Base-by-base conservation (phyloP, 139 green algal species). In the Asterochloris erici region DNA sequence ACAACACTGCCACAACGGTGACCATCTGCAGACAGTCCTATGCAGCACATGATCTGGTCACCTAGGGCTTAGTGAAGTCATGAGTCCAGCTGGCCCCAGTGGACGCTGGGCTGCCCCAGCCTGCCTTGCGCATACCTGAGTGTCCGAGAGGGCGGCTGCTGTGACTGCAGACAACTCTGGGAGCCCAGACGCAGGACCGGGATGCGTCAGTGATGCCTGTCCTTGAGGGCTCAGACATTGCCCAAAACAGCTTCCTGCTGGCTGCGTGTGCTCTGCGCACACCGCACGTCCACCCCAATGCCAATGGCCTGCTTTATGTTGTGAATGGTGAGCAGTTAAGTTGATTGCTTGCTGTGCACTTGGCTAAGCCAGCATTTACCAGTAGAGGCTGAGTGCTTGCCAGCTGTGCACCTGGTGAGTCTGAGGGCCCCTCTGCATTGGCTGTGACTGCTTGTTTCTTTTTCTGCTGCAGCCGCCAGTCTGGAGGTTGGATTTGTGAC, bases 401-500 rank as follows among this genome's bases (percentile, higher is more conserved):
- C 15, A n/a, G 13, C n/a, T 77, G 0, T 19, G 38, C 1, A 60
- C 26, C 11, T 63, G 12, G 9, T 64, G 27, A n/a, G 13, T 78
- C 28, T 60, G 17, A 78, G 73, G 17, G 14, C 13, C 23, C 24
- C 75, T 19, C 14, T 17, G 16, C 16, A 68, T 12, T 68, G 60
- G 19, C 60, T 71, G 1, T 21, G 0, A 38, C 21, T 60, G 24
- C 11, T n/a, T 76, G 76, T 81, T 0, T 54, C 15, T 60, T 70
- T 29, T 9, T 64, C 21, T 76, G 19, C 71, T 86, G 83, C 83
- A 86, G 83, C 76, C 64, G 70, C 64, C 47, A 81, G 64, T 23
- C 27, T 86, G 14, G 38, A 70, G 63, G 83, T 86, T 64, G 83
- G 83, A 11, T 86, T 86, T 68, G 79, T 84, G 24, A 83, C 24